Conservation (phyloP, 805 yeast species). For the Metschnikowia kofuensis region DNA sequence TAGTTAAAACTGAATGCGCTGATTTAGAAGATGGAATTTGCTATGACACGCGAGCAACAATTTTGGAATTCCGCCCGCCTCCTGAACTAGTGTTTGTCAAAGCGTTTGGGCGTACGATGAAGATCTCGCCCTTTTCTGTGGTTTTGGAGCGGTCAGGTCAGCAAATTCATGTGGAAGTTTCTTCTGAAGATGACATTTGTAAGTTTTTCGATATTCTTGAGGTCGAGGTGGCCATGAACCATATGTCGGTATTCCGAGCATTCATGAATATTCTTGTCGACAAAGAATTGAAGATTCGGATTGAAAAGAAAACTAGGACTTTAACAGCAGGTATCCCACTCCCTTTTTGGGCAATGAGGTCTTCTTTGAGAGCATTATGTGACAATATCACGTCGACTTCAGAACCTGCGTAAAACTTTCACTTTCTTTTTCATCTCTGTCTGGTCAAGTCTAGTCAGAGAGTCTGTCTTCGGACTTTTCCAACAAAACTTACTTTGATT, state of each 20-base stretch:
- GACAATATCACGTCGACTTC: background rate
- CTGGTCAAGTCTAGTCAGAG: too few relatives aligned
- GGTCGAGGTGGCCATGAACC: constrained; percentile 14
- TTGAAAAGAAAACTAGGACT: background rate
- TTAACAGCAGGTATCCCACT: constrained; percentile 4
- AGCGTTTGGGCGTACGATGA: constrained; percentile 16
- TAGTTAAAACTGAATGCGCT: background rate
- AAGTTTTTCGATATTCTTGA: constrained; percentile 15
- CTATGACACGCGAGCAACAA: constrained; percentile 3
- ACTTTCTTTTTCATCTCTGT: too few relatives aligned
- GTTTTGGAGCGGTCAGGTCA: background rate
- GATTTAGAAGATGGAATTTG: background rate
- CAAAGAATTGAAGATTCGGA: background rate
- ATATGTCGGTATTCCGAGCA: constrained; percentile 1
- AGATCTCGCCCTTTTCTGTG: constrained; percentile 11
- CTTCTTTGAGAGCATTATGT: background rate
- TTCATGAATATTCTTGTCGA: background rate
- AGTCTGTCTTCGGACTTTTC: too few relatives aligned
- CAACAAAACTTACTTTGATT: too few relatives aligned
- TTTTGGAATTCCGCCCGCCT: constrained; percentile 5
- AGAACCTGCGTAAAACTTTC: too few relatives aligned
- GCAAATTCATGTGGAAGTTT: constrained; percentile 6
- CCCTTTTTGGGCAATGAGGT: constrained; percentile 12
- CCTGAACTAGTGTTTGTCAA: constrained; percentile 13
- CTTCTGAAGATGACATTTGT: constrained; percentile 12